Conservation (phyloP, 2,329 filamentous ascomycete species). For the Exophiala aquamarina region DNA sequence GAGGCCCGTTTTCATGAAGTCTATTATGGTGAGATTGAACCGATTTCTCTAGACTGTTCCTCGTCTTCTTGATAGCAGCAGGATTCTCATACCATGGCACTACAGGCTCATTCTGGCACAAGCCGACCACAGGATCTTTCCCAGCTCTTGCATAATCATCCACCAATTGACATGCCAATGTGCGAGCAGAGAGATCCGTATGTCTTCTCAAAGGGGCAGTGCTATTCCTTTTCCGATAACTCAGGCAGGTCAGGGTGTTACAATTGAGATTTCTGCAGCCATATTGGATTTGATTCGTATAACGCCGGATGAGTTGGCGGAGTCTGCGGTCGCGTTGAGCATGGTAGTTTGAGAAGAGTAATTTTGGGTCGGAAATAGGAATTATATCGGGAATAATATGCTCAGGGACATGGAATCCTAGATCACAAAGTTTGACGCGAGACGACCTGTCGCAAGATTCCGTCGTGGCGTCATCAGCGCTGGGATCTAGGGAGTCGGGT, state of each 20-base stretch:
- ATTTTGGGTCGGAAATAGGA: conserved; percentile 15
- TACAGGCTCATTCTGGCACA: conserved; percentile 27
- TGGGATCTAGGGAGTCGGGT: conserved; percentile 7
- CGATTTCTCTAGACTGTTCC: conserved; percentile 16
- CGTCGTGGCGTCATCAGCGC: conserved; percentile 13
- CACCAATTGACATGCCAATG: conserved; percentile 76
- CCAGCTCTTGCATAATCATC: conserved; percentile 51
- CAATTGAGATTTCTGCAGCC: conserved; percentile 73
- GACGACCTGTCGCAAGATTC: conserved; percentile 13
- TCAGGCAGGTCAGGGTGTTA: conserved; percentile 76
- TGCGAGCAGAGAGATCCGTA: conserved; percentile 77
- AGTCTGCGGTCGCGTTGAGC: conserved; percentile 27
- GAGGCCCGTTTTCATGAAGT: conserved; percentile 8
- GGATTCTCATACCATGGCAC: conserved; percentile 28
- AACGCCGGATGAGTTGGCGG: conserved; percentile 40
- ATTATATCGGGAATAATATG: conserved; percentile 20
- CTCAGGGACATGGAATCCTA: conserved; percentile 18
- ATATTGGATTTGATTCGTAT: conserved; percentile 76
- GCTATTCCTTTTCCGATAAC: conserved; percentile 67
- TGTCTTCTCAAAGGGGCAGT: conserved; percentile 73
- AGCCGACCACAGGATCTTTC: conserved; percentile 55
- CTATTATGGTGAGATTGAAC: not conserved
- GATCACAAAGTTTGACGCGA: conserved; percentile 16
- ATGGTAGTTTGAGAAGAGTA: conserved; percentile 16
- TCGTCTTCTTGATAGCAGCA: conserved; percentile 14